Evolutionary conservation across 306 rosid species (phyloP).

Genomic region (Cicer bijugum): DNA sequence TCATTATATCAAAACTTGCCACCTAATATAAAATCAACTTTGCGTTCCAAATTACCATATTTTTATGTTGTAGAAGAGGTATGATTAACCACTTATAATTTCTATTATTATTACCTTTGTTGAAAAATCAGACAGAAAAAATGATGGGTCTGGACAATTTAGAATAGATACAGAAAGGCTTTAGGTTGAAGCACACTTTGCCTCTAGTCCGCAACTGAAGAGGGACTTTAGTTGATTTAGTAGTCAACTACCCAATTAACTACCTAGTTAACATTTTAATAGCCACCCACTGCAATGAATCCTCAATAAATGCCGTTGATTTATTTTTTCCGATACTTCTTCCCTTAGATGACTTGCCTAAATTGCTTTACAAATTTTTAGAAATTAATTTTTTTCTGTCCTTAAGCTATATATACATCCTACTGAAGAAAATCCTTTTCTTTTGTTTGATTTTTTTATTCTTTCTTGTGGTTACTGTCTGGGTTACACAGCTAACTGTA

Average conservation of each 20-base stretch:
- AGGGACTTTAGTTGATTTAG: neutral
- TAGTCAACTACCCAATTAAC: slow-evolving; percentile 15
- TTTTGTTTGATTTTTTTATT: neutral
- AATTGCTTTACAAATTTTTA: slow-evolving; percentile 4
- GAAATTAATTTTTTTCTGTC: slow-evolving; percentile 15
- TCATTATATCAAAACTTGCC: slow-evolving; percentile 81
- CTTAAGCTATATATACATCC: slow-evolving; percentile 41
- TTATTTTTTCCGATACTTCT: slow-evolving; percentile 1
- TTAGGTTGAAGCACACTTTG: slow-evolving; percentile 19
- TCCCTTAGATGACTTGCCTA: neutral
- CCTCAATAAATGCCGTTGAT: slow-evolving; percentile 26
- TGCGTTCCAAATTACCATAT: slow-evolving; percentile 67
- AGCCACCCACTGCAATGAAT: neutral
- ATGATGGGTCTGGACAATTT: neutral
- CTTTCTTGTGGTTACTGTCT: slow-evolving; percentile 17
- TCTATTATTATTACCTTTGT: slow-evolving; percentile 7
- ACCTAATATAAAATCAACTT: slow-evolving; percentile 63
- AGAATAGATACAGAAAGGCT: slow-evolving; percentile 29
- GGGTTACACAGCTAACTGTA: slow-evolving; percentile 61
- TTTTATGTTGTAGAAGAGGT: slow-evolving; percentile 68
- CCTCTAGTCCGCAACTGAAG: slow-evolving; percentile 13
- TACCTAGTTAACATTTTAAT: slow-evolving; percentile 17
- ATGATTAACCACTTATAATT: slow-evolving; percentile 38
- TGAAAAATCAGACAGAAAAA: slow-evolving; percentile 18
- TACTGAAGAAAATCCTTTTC: slow-evolving; percentile 12